A percentile compares a stretch with the other conserved stretches of the same genome.
phyloP scores from a whole-genome alignment of 345 rosid species.

The Psidium guajava region DNA sequence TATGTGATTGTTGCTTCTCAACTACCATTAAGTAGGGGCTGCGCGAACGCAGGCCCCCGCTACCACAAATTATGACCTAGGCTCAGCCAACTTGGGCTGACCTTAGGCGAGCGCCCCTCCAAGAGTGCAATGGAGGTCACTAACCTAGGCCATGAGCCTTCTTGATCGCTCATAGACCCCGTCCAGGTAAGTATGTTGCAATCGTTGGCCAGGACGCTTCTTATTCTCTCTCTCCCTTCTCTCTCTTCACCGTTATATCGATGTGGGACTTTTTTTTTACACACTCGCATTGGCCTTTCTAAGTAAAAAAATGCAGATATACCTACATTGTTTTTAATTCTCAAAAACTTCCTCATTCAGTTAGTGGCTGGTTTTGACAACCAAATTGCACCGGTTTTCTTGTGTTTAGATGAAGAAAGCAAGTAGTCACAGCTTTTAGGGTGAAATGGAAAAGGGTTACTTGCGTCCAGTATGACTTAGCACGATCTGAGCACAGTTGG shows the following conservation, averaged over 20 bases:
- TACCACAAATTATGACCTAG: background rate
- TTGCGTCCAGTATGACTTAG: background rate
- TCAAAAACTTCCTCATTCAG: background rate
- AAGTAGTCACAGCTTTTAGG: background rate
- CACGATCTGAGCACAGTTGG: background rate
- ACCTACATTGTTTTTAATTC: background rate
- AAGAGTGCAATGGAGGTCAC: background rate
- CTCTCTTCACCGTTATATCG: background rate
- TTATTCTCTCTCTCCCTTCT: background rate
- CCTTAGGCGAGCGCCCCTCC: background rate
- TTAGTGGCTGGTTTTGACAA: background rate
- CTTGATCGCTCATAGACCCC: background rate
- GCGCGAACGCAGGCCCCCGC: background rate
- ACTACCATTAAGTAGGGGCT: background rate
- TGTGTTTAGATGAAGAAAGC: background rate
- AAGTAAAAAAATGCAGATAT: background rate
- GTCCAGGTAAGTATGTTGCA: background rate
- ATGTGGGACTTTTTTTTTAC: background rate
- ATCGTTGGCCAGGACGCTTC: background rate
- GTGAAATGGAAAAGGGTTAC: background rate
- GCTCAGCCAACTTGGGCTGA: background rate
- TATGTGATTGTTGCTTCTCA: accelerated
- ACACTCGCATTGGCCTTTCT: background rate
- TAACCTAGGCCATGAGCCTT: background rate
- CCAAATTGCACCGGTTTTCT: background rate